A percentile compares a stretch with the other conserved stretches of the same genome.
phyloP scores from a whole-genome alignment of 257 asterid genomes.

The Petunia secreta region DNA sequence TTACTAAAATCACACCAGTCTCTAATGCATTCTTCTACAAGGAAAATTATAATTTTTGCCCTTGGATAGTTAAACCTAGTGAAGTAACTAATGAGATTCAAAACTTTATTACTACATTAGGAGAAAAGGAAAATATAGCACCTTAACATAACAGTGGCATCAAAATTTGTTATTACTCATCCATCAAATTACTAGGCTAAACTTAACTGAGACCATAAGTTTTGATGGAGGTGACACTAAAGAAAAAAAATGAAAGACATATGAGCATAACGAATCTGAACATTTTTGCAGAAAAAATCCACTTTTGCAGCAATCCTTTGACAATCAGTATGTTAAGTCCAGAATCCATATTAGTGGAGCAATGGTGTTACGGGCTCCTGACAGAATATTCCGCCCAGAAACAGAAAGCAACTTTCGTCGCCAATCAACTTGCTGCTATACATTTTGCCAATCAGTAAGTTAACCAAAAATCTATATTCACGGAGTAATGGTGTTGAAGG shows the following conservation, averaged over 20 bases:
- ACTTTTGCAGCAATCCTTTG: not conserved
- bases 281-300: not conserved
- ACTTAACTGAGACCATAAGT: not conserved
- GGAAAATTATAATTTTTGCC: not conserved
- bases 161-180: slow-evolving; percentile 2
- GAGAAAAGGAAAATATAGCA: too few relatives aligned
- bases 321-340: not conserved
- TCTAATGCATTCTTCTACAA: not conserved
- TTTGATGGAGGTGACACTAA: not conserved
- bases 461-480: too few relatives aligned
- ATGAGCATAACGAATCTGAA: not conserved
- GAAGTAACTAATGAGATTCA: not conserved
- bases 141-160: not conserved
- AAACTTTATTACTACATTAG: too few relatives aligned
- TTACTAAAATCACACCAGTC: not conserved
- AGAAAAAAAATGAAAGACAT: not conserved
- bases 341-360: slow-evolving; percentile 1
- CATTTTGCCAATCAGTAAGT: too few relatives aligned
- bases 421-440: too few relatives aligned
- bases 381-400: not conserved
- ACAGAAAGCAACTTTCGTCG: too few relatives aligned
- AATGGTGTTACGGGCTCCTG: not conserved
- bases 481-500: too few relatives aligned
- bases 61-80: not conserved
- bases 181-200: not conserved